A percentile compares a stretch with the other conserved stretches of the same genome.
phyloP scores from a whole-genome alignment of 1,284 basidiomycete species.

The Polyporus tsugae region DNA sequence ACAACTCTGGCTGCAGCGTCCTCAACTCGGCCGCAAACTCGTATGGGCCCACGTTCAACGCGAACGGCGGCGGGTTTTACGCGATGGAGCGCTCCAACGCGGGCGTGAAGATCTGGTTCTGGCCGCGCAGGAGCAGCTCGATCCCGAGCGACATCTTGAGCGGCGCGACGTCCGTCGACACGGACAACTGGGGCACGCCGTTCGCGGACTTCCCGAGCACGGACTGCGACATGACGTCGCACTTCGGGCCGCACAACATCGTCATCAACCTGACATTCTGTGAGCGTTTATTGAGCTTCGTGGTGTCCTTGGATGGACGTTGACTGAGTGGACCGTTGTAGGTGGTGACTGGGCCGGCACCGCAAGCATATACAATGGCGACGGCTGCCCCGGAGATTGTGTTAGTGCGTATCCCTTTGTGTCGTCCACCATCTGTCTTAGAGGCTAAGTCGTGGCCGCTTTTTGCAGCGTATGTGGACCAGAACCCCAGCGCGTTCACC shows the following conservation, averaged over 20 bases:
- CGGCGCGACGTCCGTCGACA: slow-evolving; percentile 52
- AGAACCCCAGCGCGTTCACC: slow-evolving; percentile 68
- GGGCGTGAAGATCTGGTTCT: slow-evolving; percentile 69
- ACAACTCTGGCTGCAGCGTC: slow-evolving; percentile 71
- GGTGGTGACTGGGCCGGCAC: slow-evolving; percentile 64
- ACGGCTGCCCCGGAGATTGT: slow-evolving; percentile 58
- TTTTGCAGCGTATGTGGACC: slow-evolving; percentile 61
- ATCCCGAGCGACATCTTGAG: slow-evolving; percentile 56
- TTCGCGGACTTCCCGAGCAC: slow-evolving; percentile 61
- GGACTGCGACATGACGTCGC: slow-evolving; percentile 52
- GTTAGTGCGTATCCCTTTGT: slow-evolving; percentile 43
- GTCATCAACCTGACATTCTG: slow-evolving; percentile 62
- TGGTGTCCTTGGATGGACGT: not conserved
- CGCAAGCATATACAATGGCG: slow-evolving; percentile 44
- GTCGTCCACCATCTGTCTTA: not conserved
- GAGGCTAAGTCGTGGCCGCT: not conserved
- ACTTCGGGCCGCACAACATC: slow-evolving; percentile 63
- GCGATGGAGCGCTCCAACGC: slow-evolving; percentile 59
- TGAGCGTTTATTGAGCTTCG: slow-evolving; percentile 10
- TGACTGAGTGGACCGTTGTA: slow-evolving; percentile 2
- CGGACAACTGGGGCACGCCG: slow-evolving; percentile 59
- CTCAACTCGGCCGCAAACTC: slow-evolving; percentile 43
- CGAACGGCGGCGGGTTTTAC: slow-evolving; percentile 62
- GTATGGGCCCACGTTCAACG: slow-evolving; percentile 66
- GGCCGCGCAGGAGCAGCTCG: slow-evolving; percentile 51